Evolutionary conservation across 768 basidiomycete species (phyloP).

Genomic region (Tulasnella sp.): DNA sequence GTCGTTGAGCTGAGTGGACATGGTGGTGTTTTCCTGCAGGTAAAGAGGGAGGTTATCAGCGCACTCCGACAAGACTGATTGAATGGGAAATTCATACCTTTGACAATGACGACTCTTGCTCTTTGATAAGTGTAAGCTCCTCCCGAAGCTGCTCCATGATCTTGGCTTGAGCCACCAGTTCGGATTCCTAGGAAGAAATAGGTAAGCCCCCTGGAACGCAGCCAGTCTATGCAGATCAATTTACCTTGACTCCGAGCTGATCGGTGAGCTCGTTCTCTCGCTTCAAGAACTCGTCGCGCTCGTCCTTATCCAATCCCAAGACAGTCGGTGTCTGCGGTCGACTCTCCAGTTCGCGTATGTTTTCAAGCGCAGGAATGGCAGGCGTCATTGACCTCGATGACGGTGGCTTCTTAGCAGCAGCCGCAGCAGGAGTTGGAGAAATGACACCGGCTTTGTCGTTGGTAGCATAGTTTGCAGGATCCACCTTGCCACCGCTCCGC

Average conservation of each 20-base stretch:
- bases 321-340: conserved; percentile 91
- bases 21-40: conserved; percentile 82
- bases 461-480: conserved; percentile 75
- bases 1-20: conserved; percentile 91
- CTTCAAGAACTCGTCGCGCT: conserved; percentile 93
- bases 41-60: conserved; percentile 7
- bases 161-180: conserved; percentile 75
- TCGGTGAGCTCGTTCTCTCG: conserved; percentile 97
- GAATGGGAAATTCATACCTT: conserved; percentile 48
- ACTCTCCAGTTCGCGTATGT: conserved; percentile 64
- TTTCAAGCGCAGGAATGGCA: conserved; percentile 67
- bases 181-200: conserved; percentile 54
- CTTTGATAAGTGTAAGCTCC: conserved; percentile 84
- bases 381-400: conserved; percentile 71
- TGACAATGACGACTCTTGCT: conserved; percentile 75
- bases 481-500: conserved; percentile 82
- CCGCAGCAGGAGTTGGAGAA: conserved; percentile 44
- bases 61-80: not conserved
- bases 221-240: not conserved
- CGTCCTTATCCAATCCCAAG: conserved; percentile 87
- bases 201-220: not conserved
- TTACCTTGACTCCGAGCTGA: conserved; percentile 71
- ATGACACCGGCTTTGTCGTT: conserved; percentile 55
- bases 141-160: conserved; percentile 82
- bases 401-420: conserved; percentile 46